Percentiles rank a stretch among this genome's conserved stretches.
phyloP scores from a whole-genome alignment of 2,329 filamentous ascomycete species.

The Diaporthe destruens region DNA sequence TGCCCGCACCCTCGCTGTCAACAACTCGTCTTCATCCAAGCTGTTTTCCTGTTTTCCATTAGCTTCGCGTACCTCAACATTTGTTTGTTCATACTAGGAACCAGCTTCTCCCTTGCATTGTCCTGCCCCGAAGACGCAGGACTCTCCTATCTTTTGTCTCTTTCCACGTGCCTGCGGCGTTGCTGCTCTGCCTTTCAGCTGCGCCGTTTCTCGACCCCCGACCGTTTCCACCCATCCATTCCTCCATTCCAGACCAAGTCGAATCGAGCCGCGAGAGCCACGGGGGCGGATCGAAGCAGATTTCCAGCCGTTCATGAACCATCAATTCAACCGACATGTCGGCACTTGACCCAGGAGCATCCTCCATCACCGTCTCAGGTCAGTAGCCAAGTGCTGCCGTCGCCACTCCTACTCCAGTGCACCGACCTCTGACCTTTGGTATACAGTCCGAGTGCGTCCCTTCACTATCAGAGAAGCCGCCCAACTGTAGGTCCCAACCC shows the following conservation, averaged over 20 bases:
- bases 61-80: conserved; percentile 26
- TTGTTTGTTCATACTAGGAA: conserved; percentile 35
- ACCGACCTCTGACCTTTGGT: conserved; percentile 46
- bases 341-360: conserved; percentile 60
- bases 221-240: conserved; percentile 9
- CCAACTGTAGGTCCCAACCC: conserved; percentile 73
- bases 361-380: conserved; percentile 72
- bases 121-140: neutral
- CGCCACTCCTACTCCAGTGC: neutral
- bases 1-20: conserved; percentile 19
- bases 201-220: conserved; percentile 5
- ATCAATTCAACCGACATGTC: conserved; percentile 47
- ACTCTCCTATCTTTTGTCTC: conserved; percentile 13
- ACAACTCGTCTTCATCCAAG: conserved; percentile 10
- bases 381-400: conserved; percentile 43
- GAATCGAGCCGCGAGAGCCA: conserved; percentile 10
- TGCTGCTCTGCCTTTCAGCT: neutral
- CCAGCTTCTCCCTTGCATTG: conserved; percentile 4
- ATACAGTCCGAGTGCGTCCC: conserved; percentile 74
- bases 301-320: conserved; percentile 36
- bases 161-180: neutral
- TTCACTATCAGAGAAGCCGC: conserved; percentile 94
- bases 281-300: conserved; percentile 3
- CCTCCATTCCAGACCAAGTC: neutral
- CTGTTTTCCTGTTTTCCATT: conserved; percentile 16